These are phyloP conservation scores for Russula dissimulans DNA, from an alignment of 768 basidiomycete species.

Conservation along the genomic window DNA sequence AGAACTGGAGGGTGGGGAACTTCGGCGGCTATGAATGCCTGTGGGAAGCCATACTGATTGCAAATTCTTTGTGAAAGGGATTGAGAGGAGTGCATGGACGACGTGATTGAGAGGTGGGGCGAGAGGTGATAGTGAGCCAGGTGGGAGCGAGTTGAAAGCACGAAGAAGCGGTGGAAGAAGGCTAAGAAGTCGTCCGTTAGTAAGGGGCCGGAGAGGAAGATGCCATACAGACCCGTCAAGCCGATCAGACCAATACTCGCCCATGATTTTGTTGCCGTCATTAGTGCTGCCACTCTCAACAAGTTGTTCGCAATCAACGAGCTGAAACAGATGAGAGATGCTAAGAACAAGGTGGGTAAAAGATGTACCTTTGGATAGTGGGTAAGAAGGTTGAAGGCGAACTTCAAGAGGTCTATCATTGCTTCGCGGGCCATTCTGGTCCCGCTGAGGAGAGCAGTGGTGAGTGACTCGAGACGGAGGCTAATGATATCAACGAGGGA, in stretches of 20 bases:
- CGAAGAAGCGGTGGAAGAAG: constrained; percentile 63
- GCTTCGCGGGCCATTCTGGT: constrained; percentile 58
- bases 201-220: neutral
- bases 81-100: constrained; percentile 71
- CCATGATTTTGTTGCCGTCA: constrained; percentile 40
- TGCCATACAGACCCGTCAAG: constrained; percentile 48
- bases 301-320: constrained; percentile 15
- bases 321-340: constrained; percentile 1
- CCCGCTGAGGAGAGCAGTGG: constrained; percentile 39
- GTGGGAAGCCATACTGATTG: constrained; percentile 54
- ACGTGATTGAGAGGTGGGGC: constrained; percentile 66
- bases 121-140: constrained; percentile 53
- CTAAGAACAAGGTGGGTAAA: neutral
- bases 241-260: constrained; percentile 66
- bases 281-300: constrained; percentile 12
- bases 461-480: constrained; percentile 50
- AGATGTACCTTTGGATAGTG: constrained; percentile 68
- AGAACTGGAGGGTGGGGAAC: constrained; percentile 28
- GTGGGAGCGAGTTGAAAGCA: constrained; percentile 57
- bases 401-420: constrained; percentile 74
- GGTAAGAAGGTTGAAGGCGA: constrained; percentile 69
- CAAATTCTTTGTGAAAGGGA: constrained; percentile 56
- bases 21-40: constrained; percentile 20
- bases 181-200: neutral
- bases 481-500: constrained; percentile 56